These are phyloP conservation scores for Yamadazyma jaroonii DNA, from an alignment of 1,139 yeast species.

Conservation along the genomic window DNA sequence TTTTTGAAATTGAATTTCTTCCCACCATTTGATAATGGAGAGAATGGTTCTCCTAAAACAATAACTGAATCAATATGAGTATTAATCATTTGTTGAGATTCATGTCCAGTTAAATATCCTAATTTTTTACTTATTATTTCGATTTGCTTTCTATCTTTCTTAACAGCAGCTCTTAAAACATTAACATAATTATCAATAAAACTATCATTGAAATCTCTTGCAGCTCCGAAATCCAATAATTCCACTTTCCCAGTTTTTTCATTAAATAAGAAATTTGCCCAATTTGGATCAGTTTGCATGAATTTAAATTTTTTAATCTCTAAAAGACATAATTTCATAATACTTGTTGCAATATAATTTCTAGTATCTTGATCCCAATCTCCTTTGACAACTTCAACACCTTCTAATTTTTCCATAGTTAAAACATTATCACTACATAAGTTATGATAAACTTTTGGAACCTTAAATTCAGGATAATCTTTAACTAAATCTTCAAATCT, in stretches of 20 bases:
- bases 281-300: constrained; percentile 99
- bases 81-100: constrained; percentile 78
- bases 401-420: constrained; percentile 88
- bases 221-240: constrained; percentile 92
- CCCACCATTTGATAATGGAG: constrained; percentile 49
- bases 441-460: constrained; percentile 78
- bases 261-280: constrained; percentile 96
- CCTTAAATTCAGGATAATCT: constrained; percentile 69
- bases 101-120: constrained; percentile 91
- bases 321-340: constrained; percentile 80
- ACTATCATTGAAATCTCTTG: constrained; percentile 66
- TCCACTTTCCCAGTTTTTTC: constrained; percentile 65
- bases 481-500: constrained; percentile 60
- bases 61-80: constrained; percentile 92
- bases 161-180: constrained; percentile 74
- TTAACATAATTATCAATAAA: constrained; percentile 70
- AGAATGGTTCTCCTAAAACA: constrained; percentile 91
- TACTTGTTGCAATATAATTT: constrained; percentile 78
- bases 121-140: constrained; percentile 65
- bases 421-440: constrained; percentile 79
- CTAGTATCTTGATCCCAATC: constrained; percentile 71
- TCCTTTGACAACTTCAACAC: constrained; percentile 78
- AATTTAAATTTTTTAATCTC: constrained; percentile 83
- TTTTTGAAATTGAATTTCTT: constrained; percentile 64
- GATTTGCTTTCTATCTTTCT: constrained; percentile 63